Conservation (phyloP, 345 rosid genomes). For the Brassica nigra region DNA sequence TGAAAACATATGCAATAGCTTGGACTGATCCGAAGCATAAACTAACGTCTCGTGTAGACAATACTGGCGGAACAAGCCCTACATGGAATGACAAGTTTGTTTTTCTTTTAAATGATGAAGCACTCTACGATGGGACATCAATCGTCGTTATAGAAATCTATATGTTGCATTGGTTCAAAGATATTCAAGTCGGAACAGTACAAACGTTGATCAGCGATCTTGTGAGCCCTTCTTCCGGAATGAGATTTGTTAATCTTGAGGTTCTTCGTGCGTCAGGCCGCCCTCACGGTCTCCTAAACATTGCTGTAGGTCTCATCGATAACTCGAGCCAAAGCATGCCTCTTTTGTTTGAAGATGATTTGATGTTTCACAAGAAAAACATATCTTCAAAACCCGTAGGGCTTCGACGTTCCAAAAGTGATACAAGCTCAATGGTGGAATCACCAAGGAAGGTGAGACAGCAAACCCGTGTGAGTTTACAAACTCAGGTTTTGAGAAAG, state of each 20-base stretch:
- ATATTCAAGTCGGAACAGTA: slow-evolving; percentile 74
- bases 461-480: slow-evolving; percentile 29
- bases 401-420: slow-evolving; percentile 74
- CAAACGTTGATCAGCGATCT: slow-evolving; percentile 68
- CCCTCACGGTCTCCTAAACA: slow-evolving; percentile 83
- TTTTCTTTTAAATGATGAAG: slow-evolving; percentile 77
- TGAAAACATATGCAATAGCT: slow-evolving; percentile 38
- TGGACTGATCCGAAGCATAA: not conserved
- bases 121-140: slow-evolving; percentile 63
- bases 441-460: slow-evolving; percentile 29
- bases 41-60: not conserved
- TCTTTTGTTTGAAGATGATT: slow-evolving; percentile 42
- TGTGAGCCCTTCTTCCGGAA: slow-evolving; percentile 44
- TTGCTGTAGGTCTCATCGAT: slow-evolving; percentile 76
- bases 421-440: slow-evolving; percentile 63
- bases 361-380: slow-evolving; percentile 36
- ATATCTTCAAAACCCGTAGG: slow-evolving; percentile 57
- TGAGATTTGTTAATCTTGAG: slow-evolving; percentile 75
- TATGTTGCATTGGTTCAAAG: slow-evolving; percentile 80
- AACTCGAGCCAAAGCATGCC: slow-evolving; percentile 91
- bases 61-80: not conserved
- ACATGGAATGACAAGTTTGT: slow-evolving; percentile 22
- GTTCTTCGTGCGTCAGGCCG: slow-evolving; percentile 80
- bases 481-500: slow-evolving; percentile 42
- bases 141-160: slow-evolving; percentile 81